A percentile compares a stretch with the other conserved stretches of the same genome.
Evolutionary conservation across 495 filamentous ascomycete genomes (phyloP).

Genomic region (Astrothelium macrocarpum): DNA sequence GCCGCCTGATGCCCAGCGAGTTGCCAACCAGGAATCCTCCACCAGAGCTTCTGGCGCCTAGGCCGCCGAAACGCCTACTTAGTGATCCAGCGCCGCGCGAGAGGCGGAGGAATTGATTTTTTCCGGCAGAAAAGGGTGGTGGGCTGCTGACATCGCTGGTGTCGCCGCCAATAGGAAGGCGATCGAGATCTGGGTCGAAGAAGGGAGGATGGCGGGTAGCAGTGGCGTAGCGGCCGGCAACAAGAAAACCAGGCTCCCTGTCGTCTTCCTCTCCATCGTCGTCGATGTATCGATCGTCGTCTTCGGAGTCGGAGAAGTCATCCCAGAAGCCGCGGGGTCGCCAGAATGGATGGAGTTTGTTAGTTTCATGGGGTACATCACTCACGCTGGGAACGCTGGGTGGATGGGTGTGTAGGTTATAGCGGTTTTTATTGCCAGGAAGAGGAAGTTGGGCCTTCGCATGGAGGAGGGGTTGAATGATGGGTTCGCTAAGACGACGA

Average conservation of each 20-base stretch:
- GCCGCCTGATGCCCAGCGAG: slow-evolving; percentile 39
- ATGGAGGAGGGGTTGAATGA: slow-evolving; percentile 28
- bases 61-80: slow-evolving; percentile 7
- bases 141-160: slow-evolving; percentile 25
- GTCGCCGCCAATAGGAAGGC: slow-evolving; percentile 30
- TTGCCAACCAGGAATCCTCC: slow-evolving; percentile 38
- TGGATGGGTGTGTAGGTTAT: neutral
- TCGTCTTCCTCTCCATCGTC: slow-evolving; percentile 29
- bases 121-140: slow-evolving; percentile 2
- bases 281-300: slow-evolving; percentile 32
- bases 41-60: slow-evolving; percentile 20
- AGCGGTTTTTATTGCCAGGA: slow-evolving; percentile 7
- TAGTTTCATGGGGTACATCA: slow-evolving; percentile 21
- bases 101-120: neutral
- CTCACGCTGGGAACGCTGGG: slow-evolving; percentile 9
- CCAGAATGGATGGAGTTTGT: slow-evolving; percentile 72
- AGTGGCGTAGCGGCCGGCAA: neutral
- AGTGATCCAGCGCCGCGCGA: neutral
- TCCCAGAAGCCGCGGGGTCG: slow-evolving; percentile 65
- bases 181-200: neutral
- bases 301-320: slow-evolving; percentile 44
- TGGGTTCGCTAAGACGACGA: slow-evolving; percentile 30
- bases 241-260: neutral
- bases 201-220: neutral
- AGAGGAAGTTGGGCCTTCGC: slow-evolving; percentile 17